Percentiles rank a stretch among this genome's conserved stretches.
These are phyloP conservation scores for Fragaria ananassa DNA, from an alignment of 306 rosid species.

Conservation along the genomic window DNA sequence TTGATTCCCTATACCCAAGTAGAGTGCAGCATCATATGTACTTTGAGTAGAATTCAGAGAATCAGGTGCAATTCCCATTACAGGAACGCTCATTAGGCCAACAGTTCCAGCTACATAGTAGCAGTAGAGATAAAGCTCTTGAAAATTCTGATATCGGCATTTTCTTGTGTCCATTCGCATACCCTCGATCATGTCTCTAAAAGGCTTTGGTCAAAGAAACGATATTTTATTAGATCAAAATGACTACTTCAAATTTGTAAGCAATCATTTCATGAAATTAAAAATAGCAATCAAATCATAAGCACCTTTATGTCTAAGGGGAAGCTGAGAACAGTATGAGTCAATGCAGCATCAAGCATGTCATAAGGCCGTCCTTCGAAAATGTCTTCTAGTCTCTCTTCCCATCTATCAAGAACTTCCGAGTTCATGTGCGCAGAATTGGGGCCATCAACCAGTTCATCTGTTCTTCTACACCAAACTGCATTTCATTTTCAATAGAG, in stretches of 20 bases:
- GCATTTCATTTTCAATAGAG: neutral
- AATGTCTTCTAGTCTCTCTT: slow-evolving; percentile 64
- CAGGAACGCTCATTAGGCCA: slow-evolving; percentile 86
- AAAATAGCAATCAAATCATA: neutral
- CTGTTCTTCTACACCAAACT: slow-evolving; percentile 98
- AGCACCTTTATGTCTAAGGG: slow-evolving; percentile 75
- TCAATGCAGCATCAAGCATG: slow-evolving; percentile 71
- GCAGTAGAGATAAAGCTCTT: slow-evolving; percentile 86
- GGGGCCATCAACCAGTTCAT: slow-evolving; percentile 84
- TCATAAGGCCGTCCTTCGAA: slow-evolving; percentile 77
- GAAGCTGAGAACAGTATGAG: slow-evolving; percentile 58
- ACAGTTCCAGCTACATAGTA: slow-evolving; percentile 89
- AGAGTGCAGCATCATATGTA: slow-evolving; percentile 61
- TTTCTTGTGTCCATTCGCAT: slow-evolving; percentile 88
- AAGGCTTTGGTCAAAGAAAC: slow-evolving; percentile 43
- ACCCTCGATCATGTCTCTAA: slow-evolving; percentile 82
- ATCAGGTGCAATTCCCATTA: slow-evolving; percentile 81
- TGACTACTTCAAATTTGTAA: neutral
- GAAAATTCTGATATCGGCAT: slow-evolving; percentile 50
- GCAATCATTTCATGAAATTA: neutral
- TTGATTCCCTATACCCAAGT: slow-evolving; percentile 84
- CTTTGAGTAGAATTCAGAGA: slow-evolving; percentile 47
- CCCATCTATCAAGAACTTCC: slow-evolving; percentile 86
- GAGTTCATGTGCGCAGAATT: slow-evolving; percentile 64
- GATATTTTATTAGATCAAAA: neutral